phyloP scores from a whole-genome alignment of 805 yeast species.

The Metschnikowia henanensis region DNA sequence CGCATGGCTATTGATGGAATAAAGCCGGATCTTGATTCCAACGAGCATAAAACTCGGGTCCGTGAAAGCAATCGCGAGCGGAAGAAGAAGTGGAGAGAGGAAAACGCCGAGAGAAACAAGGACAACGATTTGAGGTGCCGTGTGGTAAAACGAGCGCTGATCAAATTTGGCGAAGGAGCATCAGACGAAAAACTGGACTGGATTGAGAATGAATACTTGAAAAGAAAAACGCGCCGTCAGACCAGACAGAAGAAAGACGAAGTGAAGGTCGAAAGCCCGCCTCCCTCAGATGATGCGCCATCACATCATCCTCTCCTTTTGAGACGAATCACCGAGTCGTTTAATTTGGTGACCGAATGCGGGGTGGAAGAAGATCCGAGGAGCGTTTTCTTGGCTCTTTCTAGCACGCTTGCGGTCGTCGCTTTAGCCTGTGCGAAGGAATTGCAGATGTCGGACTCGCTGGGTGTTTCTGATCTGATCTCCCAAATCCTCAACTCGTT shows the following conservation, averaged over 20 bases:
- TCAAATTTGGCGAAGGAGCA: constrained; percentile 61
- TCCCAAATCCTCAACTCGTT: constrained; percentile 11
- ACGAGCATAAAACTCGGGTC: constrained; percentile 54
- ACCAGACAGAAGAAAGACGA: constrained; percentile 42
- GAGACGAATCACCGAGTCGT: constrained; percentile 32
- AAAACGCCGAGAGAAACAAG: constrained; percentile 75
- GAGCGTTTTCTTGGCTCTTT: constrained; percentile 24
- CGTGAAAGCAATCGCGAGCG: constrained; percentile 72
- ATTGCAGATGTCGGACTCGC: constrained; percentile 6
- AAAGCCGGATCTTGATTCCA: constrained; percentile 29
- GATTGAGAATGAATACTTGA: constrained; percentile 72
- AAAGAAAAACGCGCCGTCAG: constrained; percentile 60
- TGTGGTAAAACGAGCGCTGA: constrained; percentile 68
- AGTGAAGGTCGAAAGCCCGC: constrained; percentile 7
- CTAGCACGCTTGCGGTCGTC: constrained; percentile 25
- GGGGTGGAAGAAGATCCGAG: constrained; percentile 33
- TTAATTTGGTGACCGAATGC: constrained; percentile 36
- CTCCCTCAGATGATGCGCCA: constrained; percentile 7
- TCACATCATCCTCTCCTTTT: constrained; percentile 28
- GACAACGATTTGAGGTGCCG: constrained; percentile 85
- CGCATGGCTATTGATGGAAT: constrained; percentile 19
- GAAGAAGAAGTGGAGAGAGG: constrained; percentile 82
- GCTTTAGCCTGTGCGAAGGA: constrained; percentile 9
- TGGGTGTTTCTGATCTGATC: constrained; percentile 8
- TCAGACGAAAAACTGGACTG: constrained; percentile 58